Conservation (phyloP, 768 basidiomycete species). For the Psilocybe cubensis region DNA sequence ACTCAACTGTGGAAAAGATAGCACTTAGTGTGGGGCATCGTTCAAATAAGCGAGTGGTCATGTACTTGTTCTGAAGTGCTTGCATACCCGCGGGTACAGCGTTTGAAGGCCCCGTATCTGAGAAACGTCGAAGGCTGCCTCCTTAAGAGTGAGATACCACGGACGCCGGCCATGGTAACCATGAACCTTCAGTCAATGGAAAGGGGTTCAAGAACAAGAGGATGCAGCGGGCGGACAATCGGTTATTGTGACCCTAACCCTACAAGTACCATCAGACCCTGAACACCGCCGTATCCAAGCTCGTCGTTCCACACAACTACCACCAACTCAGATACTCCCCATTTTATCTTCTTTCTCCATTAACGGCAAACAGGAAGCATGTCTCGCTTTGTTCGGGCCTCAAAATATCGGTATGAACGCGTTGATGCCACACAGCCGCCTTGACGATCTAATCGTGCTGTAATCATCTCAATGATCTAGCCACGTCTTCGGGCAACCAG, state of each 20-base stretch:
- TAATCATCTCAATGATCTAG: constrained; percentile 38
- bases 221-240: not conserved
- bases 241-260: constrained; percentile 25
- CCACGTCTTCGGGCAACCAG: constrained; percentile 89
- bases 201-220: not conserved
- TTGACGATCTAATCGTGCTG: constrained; percentile 17
- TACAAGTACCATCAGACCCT: constrained; percentile 4
- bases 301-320: not conserved
- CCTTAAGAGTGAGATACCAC: constrained; percentile 16
- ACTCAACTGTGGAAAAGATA: constrained; percentile 34
- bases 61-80: constrained; percentile 24
- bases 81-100: constrained; percentile 21
- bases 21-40: not conserved
- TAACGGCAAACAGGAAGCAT: constrained; percentile 36
- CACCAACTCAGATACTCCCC: not conserved
- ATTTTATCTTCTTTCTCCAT: not conserved
- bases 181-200: constrained; percentile 11
- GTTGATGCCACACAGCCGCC: constrained; percentile 2
- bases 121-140: not conserved
- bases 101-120: constrained; percentile 3
- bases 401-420: constrained; percentile 77
- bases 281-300: constrained; percentile 12
- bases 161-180: constrained; percentile 22
- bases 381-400: constrained; percentile 86
- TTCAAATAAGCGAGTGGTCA: not conserved